Evolutionary conservation across 78 protist genomes (phyloP), one percentile per base, ranked within the genome.

Genomic region (Protostelium mycophagum): DNA sequence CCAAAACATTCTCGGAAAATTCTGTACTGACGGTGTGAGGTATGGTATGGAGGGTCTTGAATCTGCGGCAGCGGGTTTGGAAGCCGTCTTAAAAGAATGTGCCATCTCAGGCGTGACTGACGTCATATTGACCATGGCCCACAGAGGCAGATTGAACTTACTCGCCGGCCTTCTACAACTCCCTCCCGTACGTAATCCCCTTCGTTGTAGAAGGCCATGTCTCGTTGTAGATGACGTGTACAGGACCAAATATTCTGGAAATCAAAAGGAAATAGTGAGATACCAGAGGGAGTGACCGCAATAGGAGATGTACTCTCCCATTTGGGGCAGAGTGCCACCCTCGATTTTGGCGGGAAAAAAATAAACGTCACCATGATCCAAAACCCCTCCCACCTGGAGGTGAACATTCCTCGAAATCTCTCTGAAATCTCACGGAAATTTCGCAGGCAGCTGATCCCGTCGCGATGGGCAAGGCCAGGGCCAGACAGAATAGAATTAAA

Each of bases 301-400:
- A n/a, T 92, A 37, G 98, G 98, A 87, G 99, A 98, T 87, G 99
- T 98, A 34, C 36, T 94, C 88, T 97, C 96, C 88, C 99, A 98
- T 87, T 91, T 98, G 31, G 98, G 97, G 35, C 87, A 63, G 35
- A 85, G 91, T 1, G 38, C 63, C 85, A 90, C 85, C 86, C 34
- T 93, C 25, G 5, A 39, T 23, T 86, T 51, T n/a, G 29, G 38
- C 35, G 87, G 38, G 0, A 85, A 88, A 31, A 88, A 83, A 1
- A 88, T 94, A 0, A 88, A 95, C 83, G 92, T 97, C 28, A 94
- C 98, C 34, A 51, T 98, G 35, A 86, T 96, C 87, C 94, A 96
- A 35, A 98, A 98, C 92, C 99, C 99, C 63, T 97, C 98, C 85
- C 99, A 98, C 86, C 91, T 98, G 37, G 99, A 98, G 73, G 73